These are phyloP conservation scores for Boletus rubescentipes DNA, from an alignment of 768 basidiomycete species.

Conservation along the genomic window DNA sequence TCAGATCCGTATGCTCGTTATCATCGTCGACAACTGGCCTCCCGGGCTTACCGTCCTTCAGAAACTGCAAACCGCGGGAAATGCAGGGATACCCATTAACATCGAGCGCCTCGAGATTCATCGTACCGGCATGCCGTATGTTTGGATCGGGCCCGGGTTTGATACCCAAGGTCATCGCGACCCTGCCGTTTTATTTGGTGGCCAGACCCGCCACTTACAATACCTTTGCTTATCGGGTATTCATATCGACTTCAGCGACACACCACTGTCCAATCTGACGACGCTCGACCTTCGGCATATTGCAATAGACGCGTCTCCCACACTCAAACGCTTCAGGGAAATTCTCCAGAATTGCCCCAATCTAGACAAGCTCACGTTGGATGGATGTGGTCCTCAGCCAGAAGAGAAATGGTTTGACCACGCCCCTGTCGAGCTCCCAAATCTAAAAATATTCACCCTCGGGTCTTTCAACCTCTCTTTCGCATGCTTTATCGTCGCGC, in stretches of 20 bases:
- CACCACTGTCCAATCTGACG: constrained; percentile 51
- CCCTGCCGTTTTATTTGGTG: constrained; percentile 52
- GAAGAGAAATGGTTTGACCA: constrained; percentile 29
- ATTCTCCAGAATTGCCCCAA: constrained; percentile 50
- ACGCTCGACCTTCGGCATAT: constrained; percentile 66
- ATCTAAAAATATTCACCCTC: constrained; percentile 53
- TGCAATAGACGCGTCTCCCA: constrained; percentile 51
- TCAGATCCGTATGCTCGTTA: constrained; percentile 59
- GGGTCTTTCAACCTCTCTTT: constrained; percentile 54
- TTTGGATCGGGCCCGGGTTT: constrained; percentile 45
- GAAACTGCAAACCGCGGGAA: constrained; percentile 41
- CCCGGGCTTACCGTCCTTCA: constrained; percentile 51
- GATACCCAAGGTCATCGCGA: constrained; percentile 33
- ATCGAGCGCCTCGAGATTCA: constrained; percentile 69
- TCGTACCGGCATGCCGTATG: constrained; percentile 48
- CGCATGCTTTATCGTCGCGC: constrained; percentile 45
- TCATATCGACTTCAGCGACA: constrained; percentile 56
- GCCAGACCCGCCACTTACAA: constrained; percentile 42
- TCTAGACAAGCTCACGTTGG: constrained; percentile 55
- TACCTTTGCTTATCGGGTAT: constrained; percentile 59
- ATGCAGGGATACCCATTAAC: constrained; percentile 36
- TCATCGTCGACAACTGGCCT: constrained; percentile 57
- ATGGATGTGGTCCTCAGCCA: constrained; percentile 57
- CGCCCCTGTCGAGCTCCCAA: constrained; percentile 46
- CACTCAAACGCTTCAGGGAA: constrained; percentile 48